phyloP scores from a whole-genome alignment of 768 basidiomycete species.

The Lyophyllum shimeji region DNA sequence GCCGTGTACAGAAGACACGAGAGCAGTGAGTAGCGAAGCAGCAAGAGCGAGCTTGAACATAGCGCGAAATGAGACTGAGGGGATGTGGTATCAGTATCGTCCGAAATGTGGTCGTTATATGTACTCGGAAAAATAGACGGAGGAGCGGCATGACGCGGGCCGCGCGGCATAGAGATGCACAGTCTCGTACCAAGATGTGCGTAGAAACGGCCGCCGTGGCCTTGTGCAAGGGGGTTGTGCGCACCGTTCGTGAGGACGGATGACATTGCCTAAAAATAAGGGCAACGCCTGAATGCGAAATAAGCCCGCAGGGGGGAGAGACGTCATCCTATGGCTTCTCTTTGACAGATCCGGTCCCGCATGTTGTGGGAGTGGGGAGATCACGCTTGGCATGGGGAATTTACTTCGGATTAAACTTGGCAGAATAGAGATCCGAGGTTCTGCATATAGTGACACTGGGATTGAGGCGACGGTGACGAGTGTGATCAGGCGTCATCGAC shows the following conservation, averaged over 20 bases:
- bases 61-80: not conserved
- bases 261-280: not conserved
- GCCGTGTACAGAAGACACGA: conserved; percentile 22
- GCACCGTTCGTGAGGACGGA: not conserved
- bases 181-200: not conserved
- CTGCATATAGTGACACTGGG: not conserved
- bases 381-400: not conserved
- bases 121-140: not conserved
- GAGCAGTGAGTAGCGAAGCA: conserved; percentile 7
- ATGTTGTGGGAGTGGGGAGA: not conserved
- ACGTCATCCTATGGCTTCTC: not conserved
- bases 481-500: not conserved
- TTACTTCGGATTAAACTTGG: not conserved
- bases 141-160: not conserved
- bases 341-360: not conserved
- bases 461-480: not conserved
- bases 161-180: not conserved
- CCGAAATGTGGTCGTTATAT: no score
- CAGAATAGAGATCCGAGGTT: not conserved
- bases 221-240: not conserved
- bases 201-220: not conserved
- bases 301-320: not conserved
- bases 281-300: not conserved
- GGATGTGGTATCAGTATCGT: not conserved
- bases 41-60: conserved; percentile 11